These are phyloP conservation scores for Geotrichum aggregatum DNA, from an alignment of 1,139 yeast species.

Conservation along the genomic window DNA sequence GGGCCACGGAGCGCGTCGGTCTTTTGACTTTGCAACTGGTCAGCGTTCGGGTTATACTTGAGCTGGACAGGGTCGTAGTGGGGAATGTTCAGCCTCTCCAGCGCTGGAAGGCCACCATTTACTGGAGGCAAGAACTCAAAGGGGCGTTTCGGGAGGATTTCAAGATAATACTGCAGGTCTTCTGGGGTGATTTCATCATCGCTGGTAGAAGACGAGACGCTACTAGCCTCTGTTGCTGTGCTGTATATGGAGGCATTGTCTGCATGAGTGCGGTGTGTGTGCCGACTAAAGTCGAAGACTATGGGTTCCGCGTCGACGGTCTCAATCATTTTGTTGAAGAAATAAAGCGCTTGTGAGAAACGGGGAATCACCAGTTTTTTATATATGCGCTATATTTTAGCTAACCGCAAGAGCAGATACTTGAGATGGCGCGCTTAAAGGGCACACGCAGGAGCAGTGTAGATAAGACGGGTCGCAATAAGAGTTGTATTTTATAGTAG, in stretches of 20 bases:
- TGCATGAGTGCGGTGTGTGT: neutral
- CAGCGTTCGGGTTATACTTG: neutral
- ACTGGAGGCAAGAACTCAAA: slow-evolving; percentile 7
- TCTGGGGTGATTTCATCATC: neutral
- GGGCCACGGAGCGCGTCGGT: slow-evolving; percentile 7
- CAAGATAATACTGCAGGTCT: slow-evolving; percentile 2
- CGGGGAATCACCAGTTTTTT: too few species aligned
- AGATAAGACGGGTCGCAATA: too few species aligned
- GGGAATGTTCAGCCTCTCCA: slow-evolving; percentile 10
- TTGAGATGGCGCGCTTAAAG: too few species aligned
- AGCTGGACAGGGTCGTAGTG: slow-evolving; percentile 4
- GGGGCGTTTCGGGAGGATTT: neutral
- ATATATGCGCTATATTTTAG: too few species aligned
- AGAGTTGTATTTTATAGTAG: too few species aligned
- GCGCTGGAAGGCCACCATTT: slow-evolving; percentile 5
- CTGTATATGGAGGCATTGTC: slow-evolving; percentile 6
- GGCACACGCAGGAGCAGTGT: too few species aligned
- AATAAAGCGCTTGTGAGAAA: too few species aligned
- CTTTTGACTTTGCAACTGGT: neutral
- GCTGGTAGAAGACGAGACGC: neutral
- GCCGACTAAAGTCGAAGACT: neutral
- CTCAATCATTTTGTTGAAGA: slow-evolving; percentile 6
- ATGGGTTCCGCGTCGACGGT: slow-evolving; percentile 14
- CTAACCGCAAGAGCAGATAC: too few species aligned
- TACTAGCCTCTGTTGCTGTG: neutral